Evolutionary conservation across 2,329 filamentous ascomycete species (phyloP), one percentile per base, ranked within the genome.

Genomic region (Chaetomium sp.): DNA sequence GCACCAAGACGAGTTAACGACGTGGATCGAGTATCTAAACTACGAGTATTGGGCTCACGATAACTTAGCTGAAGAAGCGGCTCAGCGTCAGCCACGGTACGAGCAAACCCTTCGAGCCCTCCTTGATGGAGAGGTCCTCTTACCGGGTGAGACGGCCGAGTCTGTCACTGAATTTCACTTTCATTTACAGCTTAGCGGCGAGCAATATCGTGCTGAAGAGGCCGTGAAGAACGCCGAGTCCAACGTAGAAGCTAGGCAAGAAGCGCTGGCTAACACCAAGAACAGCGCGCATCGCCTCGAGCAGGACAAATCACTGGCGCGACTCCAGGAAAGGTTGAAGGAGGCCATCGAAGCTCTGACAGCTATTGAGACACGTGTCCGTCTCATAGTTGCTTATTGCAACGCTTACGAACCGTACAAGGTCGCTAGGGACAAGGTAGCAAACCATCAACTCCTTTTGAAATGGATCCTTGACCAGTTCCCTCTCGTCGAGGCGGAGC

Each of bases 381-480:
- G 33, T 13, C 33, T 35, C 12, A 13, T 35, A 35, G 3, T 3
- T 13, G 10, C 4, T 13, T 35, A 13, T 13, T 12, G 4, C 33
- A 35, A 35, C 10, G 10, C 33, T 4, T 10, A 12, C 33, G 4
- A 3, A 3, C 3, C 16, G 5, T 42, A 7, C 38, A n/a, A 42
- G 38, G 16, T 19, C 4, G 38, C 38, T 3, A 6, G 7, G 33
- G 1, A 33, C 4, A 10, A 47, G 8, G 13, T n/a, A 10, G 51
- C 8, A 4, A 6, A 49, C 9, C 51, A 62, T 27, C 16, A 50
- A 7, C n/a, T 49, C 3, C 27, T 35, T 19, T n/a, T 56, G n/a
- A 2, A 35, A 49, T 50, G 60, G 60, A 33, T 35, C 25, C 42
- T 57, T 12, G 53, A 57, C 16, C 60, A 56, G 35, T n/a, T 56